Percentiles rank a stretch among this genome's conserved stretches.
phyloP scores from a whole-genome alignment of 768 basidiomycete genomes.

The Strobilomyces dryophilus region DNA sequence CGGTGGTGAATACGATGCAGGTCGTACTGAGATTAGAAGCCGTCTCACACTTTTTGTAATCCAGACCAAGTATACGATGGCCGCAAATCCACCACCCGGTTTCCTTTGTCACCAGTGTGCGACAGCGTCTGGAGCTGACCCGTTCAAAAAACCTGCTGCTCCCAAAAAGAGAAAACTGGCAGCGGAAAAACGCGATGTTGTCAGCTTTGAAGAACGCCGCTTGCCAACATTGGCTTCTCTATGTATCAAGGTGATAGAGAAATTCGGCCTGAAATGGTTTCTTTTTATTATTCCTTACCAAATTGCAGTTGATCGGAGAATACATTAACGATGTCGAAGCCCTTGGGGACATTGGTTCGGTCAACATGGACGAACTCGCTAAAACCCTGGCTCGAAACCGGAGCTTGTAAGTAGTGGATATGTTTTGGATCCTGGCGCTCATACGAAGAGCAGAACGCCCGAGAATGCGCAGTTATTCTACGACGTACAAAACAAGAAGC shows the following conservation, averaged over 20 bases:
- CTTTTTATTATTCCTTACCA: neutral
- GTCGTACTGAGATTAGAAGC: neutral
- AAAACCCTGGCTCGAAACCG: constrained; percentile 80
- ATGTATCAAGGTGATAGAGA: constrained; percentile 64
- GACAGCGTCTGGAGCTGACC: constrained; percentile 71
- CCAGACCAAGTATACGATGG: constrained; percentile 84
- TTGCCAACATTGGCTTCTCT: constrained; percentile 70
- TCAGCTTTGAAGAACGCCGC: constrained; percentile 64
- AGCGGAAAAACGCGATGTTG: constrained; percentile 63
- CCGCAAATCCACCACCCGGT: constrained; percentile 65
- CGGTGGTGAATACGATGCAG: constrained; percentile 58
- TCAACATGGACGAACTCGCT: constrained; percentile 83
- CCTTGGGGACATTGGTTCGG: constrained; percentile 78
- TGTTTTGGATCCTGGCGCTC: neutral
- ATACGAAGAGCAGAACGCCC: constrained; percentile 47
- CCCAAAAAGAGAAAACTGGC: constrained; percentile 60
- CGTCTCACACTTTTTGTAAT: neutral
- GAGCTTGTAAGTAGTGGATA: constrained; percentile 56
- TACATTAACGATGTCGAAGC: constrained; percentile 89
- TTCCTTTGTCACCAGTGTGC: constrained; percentile 85
- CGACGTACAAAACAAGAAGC: constrained; percentile 55
- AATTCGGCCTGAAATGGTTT: neutral
- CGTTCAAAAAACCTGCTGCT: constrained; percentile 74
- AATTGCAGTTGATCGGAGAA: constrained; percentile 66
- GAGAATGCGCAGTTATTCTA: constrained; percentile 87